A percentile compares a stretch with the other conserved stretches of the same genome.
These are phyloP conservation scores for Metschnikowia dekortorum DNA, from an alignment of 805 yeast species.

Conservation along the genomic window DNA sequence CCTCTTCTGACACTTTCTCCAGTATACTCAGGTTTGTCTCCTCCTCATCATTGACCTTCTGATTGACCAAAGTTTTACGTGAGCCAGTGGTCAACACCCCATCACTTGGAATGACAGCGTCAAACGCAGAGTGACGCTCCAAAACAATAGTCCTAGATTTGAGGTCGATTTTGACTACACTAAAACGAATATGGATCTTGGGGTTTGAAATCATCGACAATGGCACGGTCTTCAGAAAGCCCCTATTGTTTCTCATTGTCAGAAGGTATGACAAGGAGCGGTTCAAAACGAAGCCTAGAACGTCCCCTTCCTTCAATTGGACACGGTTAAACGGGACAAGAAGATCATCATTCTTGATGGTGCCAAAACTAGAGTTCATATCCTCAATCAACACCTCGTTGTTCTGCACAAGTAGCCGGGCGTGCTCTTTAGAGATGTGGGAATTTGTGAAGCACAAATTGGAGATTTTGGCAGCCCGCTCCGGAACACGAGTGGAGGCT, in stretches of 20 bases:
- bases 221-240: slow-evolving; percentile 1
- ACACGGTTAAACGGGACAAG: slow-evolving; percentile 18
- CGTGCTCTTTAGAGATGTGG: slow-evolving; percentile 39
- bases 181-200: slow-evolving; percentile 8
- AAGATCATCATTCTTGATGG: slow-evolving; percentile 26
- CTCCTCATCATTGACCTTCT: not conserved
- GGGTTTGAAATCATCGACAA: slow-evolving; percentile 11
- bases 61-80: too few relatives aligned
- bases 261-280: slow-evolving; percentile 22
- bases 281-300: slow-evolving; percentile 32
- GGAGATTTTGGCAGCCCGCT: slow-evolving; percentile 21
- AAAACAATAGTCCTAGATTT: slow-evolving; percentile 3
- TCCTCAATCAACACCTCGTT: slow-evolving; percentile 26
- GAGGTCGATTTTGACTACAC: slow-evolving; percentile 3
- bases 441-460: slow-evolving; percentile 31
- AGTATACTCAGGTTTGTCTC: not conserved
- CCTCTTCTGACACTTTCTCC: too few relatives aligned
- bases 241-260: slow-evolving; percentile 3
- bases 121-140: not conserved
- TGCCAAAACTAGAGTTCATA: slow-evolving; percentile 36
- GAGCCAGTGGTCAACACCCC: not conserved
- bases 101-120: not conserved
- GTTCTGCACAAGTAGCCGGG: slow-evolving; percentile 19
- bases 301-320: slow-evolving; percentile 20
- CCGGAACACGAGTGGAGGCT: slow-evolving; percentile 28